Conservation (phyloP, 805 yeast species). For the Lipomyces oligophaga region DNA sequence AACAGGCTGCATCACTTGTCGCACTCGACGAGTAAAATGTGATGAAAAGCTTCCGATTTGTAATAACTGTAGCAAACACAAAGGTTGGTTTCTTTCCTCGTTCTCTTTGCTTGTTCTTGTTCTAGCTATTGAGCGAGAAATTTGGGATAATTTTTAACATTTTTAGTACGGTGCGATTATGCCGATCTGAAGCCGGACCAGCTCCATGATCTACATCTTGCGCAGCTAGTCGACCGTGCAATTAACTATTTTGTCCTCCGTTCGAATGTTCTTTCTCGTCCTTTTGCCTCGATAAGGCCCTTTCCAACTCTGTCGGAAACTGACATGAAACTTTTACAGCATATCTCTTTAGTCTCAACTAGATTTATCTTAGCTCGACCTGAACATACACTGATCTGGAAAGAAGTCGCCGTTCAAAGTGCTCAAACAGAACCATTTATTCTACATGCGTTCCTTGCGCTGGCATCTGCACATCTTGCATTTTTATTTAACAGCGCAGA, state of each 20-base stretch:
- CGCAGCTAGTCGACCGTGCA: slow-evolving; percentile 14
- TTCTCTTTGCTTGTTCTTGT: not conserved
- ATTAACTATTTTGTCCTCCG: not conserved
- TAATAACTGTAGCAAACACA: slow-evolving; percentile 38
- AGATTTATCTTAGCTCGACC: slow-evolving; percentile 15
- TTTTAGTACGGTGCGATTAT: slow-evolving; percentile 18
- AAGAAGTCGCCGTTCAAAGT: slow-evolving; percentile 18
- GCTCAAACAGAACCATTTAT: slow-evolving; percentile 21
- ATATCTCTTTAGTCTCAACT: slow-evolving; percentile 12
- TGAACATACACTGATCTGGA: slow-evolving; percentile 18
- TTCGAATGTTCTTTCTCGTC: slow-evolving; percentile 7
- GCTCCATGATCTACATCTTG: slow-evolving; percentile 18
- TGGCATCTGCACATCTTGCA: slow-evolving; percentile 18
- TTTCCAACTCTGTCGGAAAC: slow-evolving; percentile 15
- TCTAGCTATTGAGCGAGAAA: too few species aligned
- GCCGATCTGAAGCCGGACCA: slow-evolving; percentile 12
- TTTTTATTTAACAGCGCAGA: slow-evolving; percentile 6
- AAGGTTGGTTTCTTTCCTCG: slow-evolving; percentile 1
- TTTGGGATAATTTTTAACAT: not conserved
- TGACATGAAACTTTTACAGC: slow-evolving; percentile 15
- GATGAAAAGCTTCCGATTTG: slow-evolving; percentile 61
- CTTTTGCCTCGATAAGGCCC: slow-evolving; percentile 12
- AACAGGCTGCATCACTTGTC: slow-evolving; percentile 55
- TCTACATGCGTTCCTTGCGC: slow-evolving; percentile 18
- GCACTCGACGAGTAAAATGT: slow-evolving; percentile 62